Evolutionary conservation across 2,329 filamentous ascomycete genomes (phyloP).

Genomic region (Thielaviopsis punctulata): DNA sequence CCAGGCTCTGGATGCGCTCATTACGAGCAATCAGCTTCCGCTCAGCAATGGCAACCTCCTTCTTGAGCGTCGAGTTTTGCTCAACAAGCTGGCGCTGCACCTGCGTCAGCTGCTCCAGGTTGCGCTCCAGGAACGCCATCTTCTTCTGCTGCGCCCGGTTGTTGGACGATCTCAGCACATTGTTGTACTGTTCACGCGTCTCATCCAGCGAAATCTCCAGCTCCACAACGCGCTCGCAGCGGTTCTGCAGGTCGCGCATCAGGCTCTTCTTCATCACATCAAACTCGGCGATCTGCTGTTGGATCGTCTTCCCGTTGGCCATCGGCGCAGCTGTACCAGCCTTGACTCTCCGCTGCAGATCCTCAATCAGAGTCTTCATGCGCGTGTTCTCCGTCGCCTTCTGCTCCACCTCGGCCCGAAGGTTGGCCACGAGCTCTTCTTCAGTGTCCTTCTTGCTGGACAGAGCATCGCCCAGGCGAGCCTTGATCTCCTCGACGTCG

Average conservation of each 20-base stretch:
- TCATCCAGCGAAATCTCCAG: conserved; percentile 95
- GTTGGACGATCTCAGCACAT: conserved; percentile 88
- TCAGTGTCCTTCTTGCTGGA: conserved; percentile 57
- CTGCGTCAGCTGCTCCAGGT: conserved; percentile 91
- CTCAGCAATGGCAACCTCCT: conserved; percentile 97
- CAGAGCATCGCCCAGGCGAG: conserved; percentile 60
- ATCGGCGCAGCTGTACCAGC: conserved; percentile 40
- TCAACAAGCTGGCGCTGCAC: conserved; percentile 96
- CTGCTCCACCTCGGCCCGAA: conserved; percentile 57
- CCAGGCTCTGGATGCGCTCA: conserved; percentile 87
- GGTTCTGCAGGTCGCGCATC: conserved; percentile 96
- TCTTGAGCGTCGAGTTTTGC: conserved; percentile 93
- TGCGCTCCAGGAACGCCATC: conserved; percentile 97
- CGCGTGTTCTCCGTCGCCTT: conserved; percentile 70
- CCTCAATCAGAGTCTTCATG: conserved; percentile 64
- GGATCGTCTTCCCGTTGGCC: conserved; percentile 74
- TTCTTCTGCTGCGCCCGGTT: conserved; percentile 99
- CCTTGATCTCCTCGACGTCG: conserved; percentile 74
- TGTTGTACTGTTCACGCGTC: conserved; percentile 97
- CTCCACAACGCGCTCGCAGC: conserved; percentile 94
- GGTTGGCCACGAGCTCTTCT: conserved; percentile 54
- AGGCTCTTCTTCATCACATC: conserved; percentile 99
- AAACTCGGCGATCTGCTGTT: conserved; percentile 96
- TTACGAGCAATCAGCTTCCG: conserved; percentile 91
- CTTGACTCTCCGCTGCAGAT: conserved; percentile 59